Evolutionary conservation across 352 stramenopile species (phyloP).

Genomic region (Phytophthora hibernalis): DNA sequence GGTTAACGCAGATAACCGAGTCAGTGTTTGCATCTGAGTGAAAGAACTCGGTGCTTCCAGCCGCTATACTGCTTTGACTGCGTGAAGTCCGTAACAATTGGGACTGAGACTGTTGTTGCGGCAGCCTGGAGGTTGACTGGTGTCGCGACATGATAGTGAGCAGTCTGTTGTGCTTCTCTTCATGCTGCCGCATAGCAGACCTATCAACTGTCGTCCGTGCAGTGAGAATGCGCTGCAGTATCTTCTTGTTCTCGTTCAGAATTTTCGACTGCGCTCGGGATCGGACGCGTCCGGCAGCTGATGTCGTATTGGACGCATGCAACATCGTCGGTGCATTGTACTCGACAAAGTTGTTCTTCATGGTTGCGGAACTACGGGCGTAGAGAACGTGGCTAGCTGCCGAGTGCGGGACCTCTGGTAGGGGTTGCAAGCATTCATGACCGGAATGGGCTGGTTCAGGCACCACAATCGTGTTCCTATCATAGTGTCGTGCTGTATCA

Average conservation of each 20-base stretch:
- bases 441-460: conserved; percentile 22
- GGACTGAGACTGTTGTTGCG: conserved; percentile 10
- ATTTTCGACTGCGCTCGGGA: conserved; percentile 51
- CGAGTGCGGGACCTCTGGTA: conserved; percentile 38
- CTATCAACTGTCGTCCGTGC: conserved; percentile 55
- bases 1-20: conserved; percentile 18
- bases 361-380: conserved; percentile 49
- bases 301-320: conserved; percentile 39
- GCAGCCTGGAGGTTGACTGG: conserved; percentile 27
- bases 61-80: conserved; percentile 23
- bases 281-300: conserved; percentile 27
- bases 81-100: conserved; percentile 10
- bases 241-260: conserved; percentile 56
- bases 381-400: conserved; percentile 58
- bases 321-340: conserved; percentile 46
- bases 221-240: conserved; percentile 56
- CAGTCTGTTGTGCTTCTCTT: conserved; percentile 51
- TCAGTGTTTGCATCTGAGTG: not conserved
- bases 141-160: conserved; percentile 53
- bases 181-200: conserved; percentile 41
- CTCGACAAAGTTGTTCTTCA: conserved; percentile 61
- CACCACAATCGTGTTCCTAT: conserved; percentile 37
- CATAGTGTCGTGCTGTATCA: not conserved
- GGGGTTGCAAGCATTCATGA: conserved; percentile 28
- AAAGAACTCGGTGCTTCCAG: not conserved